Base-by-base conservation (phyloP, 2,329 filamentous ascomycete species). In the Aaosphaeria pasadenensis region DNA sequence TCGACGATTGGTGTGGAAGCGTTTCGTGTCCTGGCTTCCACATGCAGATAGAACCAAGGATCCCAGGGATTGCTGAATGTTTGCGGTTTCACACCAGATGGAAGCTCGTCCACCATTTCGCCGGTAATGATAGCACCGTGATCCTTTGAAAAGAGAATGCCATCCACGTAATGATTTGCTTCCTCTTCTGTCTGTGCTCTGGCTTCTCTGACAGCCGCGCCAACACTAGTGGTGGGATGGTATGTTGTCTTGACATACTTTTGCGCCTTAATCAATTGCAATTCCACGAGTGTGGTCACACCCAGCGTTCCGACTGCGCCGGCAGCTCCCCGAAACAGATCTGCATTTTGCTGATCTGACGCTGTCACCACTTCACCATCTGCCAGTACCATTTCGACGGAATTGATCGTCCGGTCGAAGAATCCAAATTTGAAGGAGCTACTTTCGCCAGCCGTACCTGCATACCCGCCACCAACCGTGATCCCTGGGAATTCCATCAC, bases 401-500 rank as follows among this genome's bases (percentile, higher is more conserved):
- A 78, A 41, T 77, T 79, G 47, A 88, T 71, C 0, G 78, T 86
- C 3, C 75, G 72, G 60, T 87, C 82, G 55, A 88, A 87, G 49
- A 83, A 82, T 3, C 85, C 85, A 59, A 86, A 75, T 43, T 80
- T 82, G 71, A 89, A 90, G 13, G 79, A 83, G 54, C 81, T 85
- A 68, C 83, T 87, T 66, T 88, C 85, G 7, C 84, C 85, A 6
- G 83, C 81, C 0, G 82, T 85, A 1, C 85, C 86, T 40, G 82
- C 80, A 65, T 85, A 87, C 3, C 82, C 84, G 33, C 85, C 85
- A 28, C 85, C 85, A 5, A 80, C 82, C 1, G 85, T 88, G 62
- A 88, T 88, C n/a, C 83, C 84, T 2, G 83, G 84, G 48, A 88
- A 87, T 60, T 88, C 85, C 80, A 86, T 86, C 5, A 87, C 84